Evolutionary conservation across 139 green algal genomes (phyloP), one percentile per base, ranked within the genome.

Genomic region (Chlorella sp.): DNA sequence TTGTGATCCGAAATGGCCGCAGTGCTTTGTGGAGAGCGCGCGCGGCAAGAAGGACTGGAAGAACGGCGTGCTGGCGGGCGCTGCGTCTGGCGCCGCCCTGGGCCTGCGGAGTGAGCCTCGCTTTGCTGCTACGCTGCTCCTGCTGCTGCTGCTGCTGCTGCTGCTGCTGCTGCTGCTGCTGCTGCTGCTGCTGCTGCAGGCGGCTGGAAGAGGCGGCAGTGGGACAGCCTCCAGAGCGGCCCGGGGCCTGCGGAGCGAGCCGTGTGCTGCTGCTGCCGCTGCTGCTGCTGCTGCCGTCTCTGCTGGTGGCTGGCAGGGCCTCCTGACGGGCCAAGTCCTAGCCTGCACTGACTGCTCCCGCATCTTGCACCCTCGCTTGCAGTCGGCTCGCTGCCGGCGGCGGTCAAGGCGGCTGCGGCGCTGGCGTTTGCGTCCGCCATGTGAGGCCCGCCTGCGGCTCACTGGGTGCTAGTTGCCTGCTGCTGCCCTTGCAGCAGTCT

Each of bases 21-120:
- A 85, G 80, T 90, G 87, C 80, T 73, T 84, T 79, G 76, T 80
- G 28, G 87, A 90, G 82, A 85, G 44, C 46, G 58, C 86, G 60
- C 77, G 87, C 74, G 90, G 87, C 64, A 91, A 91, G 78, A 91
- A 89, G 81, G 90, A 93, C 56, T 73, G 76, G 44, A 56, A 86
- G 75, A 93, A 93, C 56, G 90, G 90, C 11, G 73, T 82, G 4
- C 44, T 91, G 34, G 90, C 80, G 26, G 84, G 89, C 36, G 48
- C 69, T 17, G 87, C 84, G 6, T 85, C 86, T 28, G 90, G 90
- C 36, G 73, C 51, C 32, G 76, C 88, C 64, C 73, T 93, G 20
- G 90, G 90, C 36, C 46, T 93, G 54, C 78, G 89, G 7, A 58
- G 80, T 88, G 80, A 78, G 80, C 48, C 2, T 34, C 22, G 20